Conservation (phyloP, 2,329 filamentous ascomycete genomes). For the Dactylonectria macrodidyma region DNA sequence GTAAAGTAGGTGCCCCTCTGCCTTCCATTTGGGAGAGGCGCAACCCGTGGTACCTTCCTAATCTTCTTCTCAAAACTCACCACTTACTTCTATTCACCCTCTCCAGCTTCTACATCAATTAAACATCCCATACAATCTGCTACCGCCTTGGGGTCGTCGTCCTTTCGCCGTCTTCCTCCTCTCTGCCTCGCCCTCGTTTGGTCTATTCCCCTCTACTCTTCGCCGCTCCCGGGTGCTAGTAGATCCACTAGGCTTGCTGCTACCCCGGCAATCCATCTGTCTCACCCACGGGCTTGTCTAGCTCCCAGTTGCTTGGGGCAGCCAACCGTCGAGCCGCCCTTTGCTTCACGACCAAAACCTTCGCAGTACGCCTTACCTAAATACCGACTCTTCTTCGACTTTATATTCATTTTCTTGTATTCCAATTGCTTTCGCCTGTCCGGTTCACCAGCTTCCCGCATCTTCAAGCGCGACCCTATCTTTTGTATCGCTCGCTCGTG, state of each 20-base stretch:
- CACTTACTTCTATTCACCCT: not conserved
- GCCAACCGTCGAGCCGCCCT: conserved; percentile 14
- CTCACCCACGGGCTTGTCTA: conserved; percentile 22
- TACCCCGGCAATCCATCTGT: conserved; percentile 22
- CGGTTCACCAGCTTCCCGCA: not conserved
- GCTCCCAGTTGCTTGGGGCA: conserved; percentile 23
- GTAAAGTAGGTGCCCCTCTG: not conserved
- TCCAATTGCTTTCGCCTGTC: not conserved
- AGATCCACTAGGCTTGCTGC: conserved; percentile 27
- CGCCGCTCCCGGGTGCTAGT: conserved; percentile 14
- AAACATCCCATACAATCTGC: not conserved
- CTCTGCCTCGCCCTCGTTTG: not conserved
- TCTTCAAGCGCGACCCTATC: not conserved
- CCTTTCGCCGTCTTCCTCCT: not conserved
- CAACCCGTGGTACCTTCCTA: not conserved
- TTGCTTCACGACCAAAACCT: conserved; percentile 6
- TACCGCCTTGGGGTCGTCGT: not conserved
- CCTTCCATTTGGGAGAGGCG: not conserved
- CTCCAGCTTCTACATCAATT: not conserved
- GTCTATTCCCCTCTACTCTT: conserved; percentile 1
- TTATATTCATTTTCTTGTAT: not conserved
- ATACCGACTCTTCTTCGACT: not conserved
- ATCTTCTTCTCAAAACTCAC: not conserved
- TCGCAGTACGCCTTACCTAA: conserved; percentile 4
- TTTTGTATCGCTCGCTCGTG: conserved; percentile 2